phyloP scores from a whole-genome alignment of 768 basidiomycete species.

The Suillus discolor region DNA sequence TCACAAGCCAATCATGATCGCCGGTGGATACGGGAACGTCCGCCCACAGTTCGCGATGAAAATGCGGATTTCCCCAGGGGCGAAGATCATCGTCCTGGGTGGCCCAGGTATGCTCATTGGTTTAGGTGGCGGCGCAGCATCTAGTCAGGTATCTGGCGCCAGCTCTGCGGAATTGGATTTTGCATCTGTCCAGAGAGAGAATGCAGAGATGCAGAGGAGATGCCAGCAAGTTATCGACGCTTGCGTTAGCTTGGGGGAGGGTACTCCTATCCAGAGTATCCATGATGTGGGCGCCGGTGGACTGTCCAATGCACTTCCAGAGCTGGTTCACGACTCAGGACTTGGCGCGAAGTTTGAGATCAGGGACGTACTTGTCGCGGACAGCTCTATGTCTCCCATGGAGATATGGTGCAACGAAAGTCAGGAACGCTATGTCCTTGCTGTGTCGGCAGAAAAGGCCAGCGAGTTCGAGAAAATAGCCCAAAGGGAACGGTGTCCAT shows the following conservation, averaged over 20 bases:
- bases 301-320: constrained; percentile 93
- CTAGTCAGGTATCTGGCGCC: constrained; percentile 89
- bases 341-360: constrained; percentile 94
- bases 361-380: constrained; percentile 88
- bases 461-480: constrained; percentile 75
- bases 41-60: constrained; percentile 83
- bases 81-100: constrained; percentile 90
- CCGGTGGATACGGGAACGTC: constrained; percentile 95
- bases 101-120: constrained; percentile 97
- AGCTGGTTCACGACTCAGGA: constrained; percentile 94
- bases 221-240: constrained; percentile 98
- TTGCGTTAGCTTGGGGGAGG: constrained; percentile 61
- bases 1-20: constrained; percentile 99
- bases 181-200: constrained; percentile 96
- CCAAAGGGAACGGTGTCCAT: constrained; percentile 89
- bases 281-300: constrained; percentile 99
- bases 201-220: constrained; percentile 96
- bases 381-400: constrained; percentile 96
- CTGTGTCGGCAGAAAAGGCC: constrained; percentile 68
- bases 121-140: constrained; percentile 94
- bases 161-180: constrained; percentile 95
- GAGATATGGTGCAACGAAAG: constrained; percentile 99
- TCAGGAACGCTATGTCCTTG: constrained; percentile 97
- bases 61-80: constrained; percentile 71
- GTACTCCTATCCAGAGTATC: constrained; percentile 90